Evolutionary conservation across 305 asterid species (phyloP).

Genomic region (Rubia peregrina): DNA sequence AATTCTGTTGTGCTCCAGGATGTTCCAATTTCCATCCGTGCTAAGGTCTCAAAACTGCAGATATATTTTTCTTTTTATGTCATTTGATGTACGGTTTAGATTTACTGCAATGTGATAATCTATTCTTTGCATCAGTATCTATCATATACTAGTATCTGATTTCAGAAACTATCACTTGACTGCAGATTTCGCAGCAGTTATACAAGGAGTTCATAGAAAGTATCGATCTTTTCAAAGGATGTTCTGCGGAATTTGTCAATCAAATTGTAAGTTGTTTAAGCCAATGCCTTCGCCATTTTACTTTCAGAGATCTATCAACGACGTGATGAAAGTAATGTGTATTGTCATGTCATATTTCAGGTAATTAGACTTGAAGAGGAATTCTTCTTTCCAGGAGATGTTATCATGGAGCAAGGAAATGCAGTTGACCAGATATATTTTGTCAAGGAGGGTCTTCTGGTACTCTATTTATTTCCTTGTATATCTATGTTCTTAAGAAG

Average conservation of each 20-base stretch:
- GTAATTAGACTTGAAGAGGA: constrained; percentile 85
- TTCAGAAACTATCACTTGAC: not conserved
- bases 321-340: not conserved
- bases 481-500: not conserved
- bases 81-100: not conserved
- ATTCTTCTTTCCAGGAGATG: constrained; percentile 88
- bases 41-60: constrained; percentile 45
- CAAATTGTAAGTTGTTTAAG: constrained; percentile 57
- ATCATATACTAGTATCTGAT: too few relatives aligned
- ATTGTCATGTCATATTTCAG: constrained; percentile 26
- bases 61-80: not conserved
- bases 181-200: constrained; percentile 70
- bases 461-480: constrained; percentile 16
- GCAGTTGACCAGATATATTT: constrained; percentile 82
- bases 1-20: constrained; percentile 75
- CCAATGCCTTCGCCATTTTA: not conserved
- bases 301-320: not conserved
- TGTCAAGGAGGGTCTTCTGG: constrained; percentile 69
- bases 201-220: constrained; percentile 54
- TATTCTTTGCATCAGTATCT: too few relatives aligned
- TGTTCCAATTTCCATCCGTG: constrained; percentile 76
- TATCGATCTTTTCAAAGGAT: constrained; percentile 63
- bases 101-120: not conserved
- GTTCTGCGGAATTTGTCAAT: constrained; percentile 73
- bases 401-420: constrained; percentile 71